Conservation (phyloP, 148 eudicot genomes). For the Bassia scoparia region DNA sequence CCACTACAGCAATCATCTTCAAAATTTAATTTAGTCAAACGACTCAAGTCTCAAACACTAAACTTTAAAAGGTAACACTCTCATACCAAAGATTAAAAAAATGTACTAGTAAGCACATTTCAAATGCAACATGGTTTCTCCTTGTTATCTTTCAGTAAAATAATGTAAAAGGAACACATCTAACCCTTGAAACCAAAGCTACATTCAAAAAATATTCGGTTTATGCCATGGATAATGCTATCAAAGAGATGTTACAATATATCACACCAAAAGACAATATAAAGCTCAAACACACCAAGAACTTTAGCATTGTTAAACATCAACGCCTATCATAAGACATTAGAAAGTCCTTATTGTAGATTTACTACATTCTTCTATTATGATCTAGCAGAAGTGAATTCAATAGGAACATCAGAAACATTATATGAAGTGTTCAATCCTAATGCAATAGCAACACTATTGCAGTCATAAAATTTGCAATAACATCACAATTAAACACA, state of each 20-base stretch:
- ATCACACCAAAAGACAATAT: not conserved
- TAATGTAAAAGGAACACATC: not conserved
- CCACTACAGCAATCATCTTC: too few relatives aligned
- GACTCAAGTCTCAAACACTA: too few relatives aligned
- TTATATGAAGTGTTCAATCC: not conserved
- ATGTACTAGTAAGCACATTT: too few relatives aligned
- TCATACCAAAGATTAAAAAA: not conserved
- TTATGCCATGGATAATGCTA: too few relatives aligned
- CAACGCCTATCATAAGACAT: too few relatives aligned
- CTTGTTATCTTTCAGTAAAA: not conserved
- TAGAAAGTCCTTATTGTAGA: not conserved
- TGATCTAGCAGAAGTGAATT: not conserved
- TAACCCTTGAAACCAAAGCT: too few relatives aligned
- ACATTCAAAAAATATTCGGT: not conserved
- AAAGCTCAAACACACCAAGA: not conserved
- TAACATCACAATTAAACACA: not conserved
- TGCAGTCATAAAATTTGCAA: not conserved
- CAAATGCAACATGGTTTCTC: not conserved
- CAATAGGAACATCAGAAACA: not conserved
- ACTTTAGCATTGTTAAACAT: too few relatives aligned
- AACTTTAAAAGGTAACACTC: too few relatives aligned
- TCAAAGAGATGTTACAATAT: too few relatives aligned
- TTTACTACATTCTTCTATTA: not conserved
- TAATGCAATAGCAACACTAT: conserved; percentile 6
- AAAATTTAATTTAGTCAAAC: too few relatives aligned